Evolutionary conservation across 495 filamentous ascomycete genomes (phyloP).

Genomic region (Bacidia rubella): DNA sequence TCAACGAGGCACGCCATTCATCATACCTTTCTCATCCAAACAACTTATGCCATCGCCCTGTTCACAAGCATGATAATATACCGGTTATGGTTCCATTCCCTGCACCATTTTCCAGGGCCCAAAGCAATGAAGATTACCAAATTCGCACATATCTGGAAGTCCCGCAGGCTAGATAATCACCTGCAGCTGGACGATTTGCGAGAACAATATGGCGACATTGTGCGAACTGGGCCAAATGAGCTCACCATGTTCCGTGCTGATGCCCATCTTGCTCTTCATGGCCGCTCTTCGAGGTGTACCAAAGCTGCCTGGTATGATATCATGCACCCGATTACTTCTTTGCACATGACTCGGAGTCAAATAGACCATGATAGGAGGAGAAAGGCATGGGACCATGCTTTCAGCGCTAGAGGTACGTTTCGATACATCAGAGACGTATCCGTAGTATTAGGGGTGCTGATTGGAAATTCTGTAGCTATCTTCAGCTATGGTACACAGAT

Average conservation of each 20-base stretch:
- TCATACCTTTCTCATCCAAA: neutral
- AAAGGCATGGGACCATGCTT: constrained; percentile 28
- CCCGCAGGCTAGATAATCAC: neutral
- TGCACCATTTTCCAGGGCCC: neutral
- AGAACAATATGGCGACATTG: neutral
- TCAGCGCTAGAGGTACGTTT: constrained; percentile 20
- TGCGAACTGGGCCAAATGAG: constrained; percentile 3
- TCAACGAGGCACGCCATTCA: neutral
- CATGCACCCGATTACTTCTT: constrained; percentile 16
- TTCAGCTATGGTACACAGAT: constrained; percentile 22
- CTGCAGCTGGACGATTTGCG: neutral
- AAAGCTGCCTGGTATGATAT: constrained; percentile 31
- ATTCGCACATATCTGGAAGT: neutral
- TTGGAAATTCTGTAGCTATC: constrained; percentile 10
- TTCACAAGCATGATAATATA: neutral
- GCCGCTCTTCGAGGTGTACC: constrained; percentile 3
- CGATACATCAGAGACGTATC: too few species aligned
- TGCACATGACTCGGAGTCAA: constrained; percentile 25
- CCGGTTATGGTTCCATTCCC: neutral
- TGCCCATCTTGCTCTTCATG: neutral
- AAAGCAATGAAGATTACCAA: neutral
- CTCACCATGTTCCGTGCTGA: neutral
- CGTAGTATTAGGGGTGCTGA: neutral
- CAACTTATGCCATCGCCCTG: neutral
- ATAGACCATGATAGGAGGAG: constrained; percentile 25